Evolutionary conservation across 257 asterid genomes (phyloP), one percentile per base, ranked within the genome.

Genomic region (Echium plantagineum): DNA sequence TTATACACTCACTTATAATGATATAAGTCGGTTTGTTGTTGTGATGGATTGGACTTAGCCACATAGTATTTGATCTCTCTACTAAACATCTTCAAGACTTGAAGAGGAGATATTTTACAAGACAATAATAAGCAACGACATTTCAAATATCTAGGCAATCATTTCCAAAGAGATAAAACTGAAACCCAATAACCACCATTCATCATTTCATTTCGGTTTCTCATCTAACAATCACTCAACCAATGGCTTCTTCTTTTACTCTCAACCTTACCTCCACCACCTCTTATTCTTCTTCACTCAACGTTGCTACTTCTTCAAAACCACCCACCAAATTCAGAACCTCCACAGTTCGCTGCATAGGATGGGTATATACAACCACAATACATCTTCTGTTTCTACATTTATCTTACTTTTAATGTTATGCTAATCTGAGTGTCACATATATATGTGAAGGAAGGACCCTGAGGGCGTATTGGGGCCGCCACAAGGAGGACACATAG

Each of bases 381-480:
- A n/a, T 7, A 35, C 6, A 35, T 35, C 13, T 35, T 35, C 13
- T 35, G 46, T 35, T 35, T 35, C 13, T 35, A 35, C 13, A 35
- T 35, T n/a, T n/a, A n/a, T n/a, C n/a, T 35, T 35, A 35, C 9
- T 0, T 35, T 47, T 48, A 6, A 20, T 35, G 21, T 17, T 46
- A 2, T 28, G 18, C 53, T 31, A 55, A 60, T 65, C 24, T 55
- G 57, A 46, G 54, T 69, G 46, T 35, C 1, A 35, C 26, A 63
- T 13, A 56, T 47, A 31, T 16, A 18, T 73, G 80, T 62, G 66
- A 81, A 66, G 77, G 80, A 77, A 90, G 97, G 96, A 90, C 57
- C 98, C 98, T 4, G 98, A 90, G 71, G 95, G 95, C n/a, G 46
- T 87, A 3, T 75, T 90, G 21, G 78, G 87, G 17, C 57, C 87